phyloP scores from a whole-genome alignment of 345 rosid species.

The Barbarea vulgaris region DNA sequence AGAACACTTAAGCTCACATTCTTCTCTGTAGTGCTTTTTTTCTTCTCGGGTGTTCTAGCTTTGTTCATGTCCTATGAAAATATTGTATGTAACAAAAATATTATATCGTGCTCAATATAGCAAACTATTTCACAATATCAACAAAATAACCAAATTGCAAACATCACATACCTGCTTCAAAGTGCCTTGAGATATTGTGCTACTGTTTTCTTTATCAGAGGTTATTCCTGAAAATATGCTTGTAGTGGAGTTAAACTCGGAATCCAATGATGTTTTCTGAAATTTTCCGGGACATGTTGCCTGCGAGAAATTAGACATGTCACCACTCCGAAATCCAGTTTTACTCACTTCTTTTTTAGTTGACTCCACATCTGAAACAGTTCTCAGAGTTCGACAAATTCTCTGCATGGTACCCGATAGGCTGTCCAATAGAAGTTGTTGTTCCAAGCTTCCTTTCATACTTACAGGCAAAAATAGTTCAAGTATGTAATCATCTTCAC shows the following conservation, averaged over 20 bases:
- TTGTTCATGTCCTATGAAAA: conserved; percentile 47
- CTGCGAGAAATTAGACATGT: conserved; percentile 34
- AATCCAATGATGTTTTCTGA: conserved; percentile 38
- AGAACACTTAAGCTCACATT: conserved; percentile 86
- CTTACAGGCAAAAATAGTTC: conserved; percentile 85
- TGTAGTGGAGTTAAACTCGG: conserved; percentile 42
- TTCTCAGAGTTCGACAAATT: conserved; percentile 74
- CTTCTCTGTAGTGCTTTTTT: conserved; percentile 81
- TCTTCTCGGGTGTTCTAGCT: conserved; percentile 64
- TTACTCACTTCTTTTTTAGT: conserved; percentile 39
- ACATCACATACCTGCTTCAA: conserved; percentile 50
- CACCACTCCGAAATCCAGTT: conserved; percentile 40
- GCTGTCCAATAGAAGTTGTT: conserved; percentile 75
- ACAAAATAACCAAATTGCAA: background rate
- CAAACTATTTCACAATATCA: background rate
- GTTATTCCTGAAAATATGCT: conserved; percentile 39
- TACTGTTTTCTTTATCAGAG: conserved; percentile 44
- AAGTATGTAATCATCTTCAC: conserved; percentile 78
- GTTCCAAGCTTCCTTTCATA: conserved; percentile 79
- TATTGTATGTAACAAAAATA: background rate
- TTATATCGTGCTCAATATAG: background rate
- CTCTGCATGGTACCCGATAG: conserved; percentile 88
- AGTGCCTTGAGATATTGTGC: conserved; percentile 44
- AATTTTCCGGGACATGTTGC: conserved; percentile 40
- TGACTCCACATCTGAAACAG: conserved; percentile 65